Conservation (phyloP, 164 flowering plant species). For the Protea cynaroides region DNA sequence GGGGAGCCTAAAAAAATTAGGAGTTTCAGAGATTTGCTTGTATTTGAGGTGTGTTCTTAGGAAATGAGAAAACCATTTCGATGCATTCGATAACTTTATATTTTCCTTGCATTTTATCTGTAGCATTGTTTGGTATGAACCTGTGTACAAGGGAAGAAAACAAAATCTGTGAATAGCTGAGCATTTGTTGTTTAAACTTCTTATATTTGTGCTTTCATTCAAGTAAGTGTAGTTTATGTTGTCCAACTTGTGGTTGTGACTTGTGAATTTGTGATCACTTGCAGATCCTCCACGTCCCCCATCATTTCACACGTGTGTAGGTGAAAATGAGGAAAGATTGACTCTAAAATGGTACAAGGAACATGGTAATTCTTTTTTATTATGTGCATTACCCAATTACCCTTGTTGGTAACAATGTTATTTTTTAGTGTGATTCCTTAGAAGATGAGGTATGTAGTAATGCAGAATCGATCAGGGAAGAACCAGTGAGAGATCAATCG, state of each 20-base stretch:
- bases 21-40: too few species aligned
- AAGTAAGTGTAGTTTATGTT: neutral
- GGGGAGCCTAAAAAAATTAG: too few species aligned
- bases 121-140: neutral
- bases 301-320: slow-evolving; percentile 93
- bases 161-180: too few species aligned
- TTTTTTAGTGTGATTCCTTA: neutral
- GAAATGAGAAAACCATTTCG: neutral
- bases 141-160: neutral
- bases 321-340: slow-evolving; percentile 76
- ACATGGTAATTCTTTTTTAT: slow-evolving; percentile 49
- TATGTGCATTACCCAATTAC: neutral
- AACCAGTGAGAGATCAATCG: too few species aligned
- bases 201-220: neutral
- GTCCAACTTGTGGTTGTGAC: neutral
- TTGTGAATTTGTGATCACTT: slow-evolving; percentile 4
- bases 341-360: slow-evolving; percentile 93
- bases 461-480: too few species aligned
- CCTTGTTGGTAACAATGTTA: neutral
- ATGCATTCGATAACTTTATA: neutral
- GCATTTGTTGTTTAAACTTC: neutral
- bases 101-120: neutral
- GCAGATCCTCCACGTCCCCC: slow-evolving; percentile 92
- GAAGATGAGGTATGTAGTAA: too few species aligned
- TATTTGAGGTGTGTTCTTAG: neutral